phyloP scores from a whole-genome alignment of 352 stramenopile species.

The Phytopythium mirpurense region DNA sequence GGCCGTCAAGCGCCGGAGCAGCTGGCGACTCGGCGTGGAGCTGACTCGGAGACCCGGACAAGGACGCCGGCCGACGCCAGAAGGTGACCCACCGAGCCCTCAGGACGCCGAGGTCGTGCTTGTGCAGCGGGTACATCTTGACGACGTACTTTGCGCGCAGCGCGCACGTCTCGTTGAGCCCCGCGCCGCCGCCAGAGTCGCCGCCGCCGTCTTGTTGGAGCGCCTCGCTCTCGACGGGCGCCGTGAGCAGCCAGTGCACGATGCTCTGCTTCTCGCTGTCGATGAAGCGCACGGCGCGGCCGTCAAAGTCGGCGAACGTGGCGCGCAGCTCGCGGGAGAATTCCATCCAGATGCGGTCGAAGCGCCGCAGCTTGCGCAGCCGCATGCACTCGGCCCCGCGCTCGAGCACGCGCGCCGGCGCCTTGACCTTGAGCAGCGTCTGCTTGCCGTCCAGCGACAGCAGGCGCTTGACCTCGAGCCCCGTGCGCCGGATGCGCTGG shows the following conservation, averaged over 20 bases:
- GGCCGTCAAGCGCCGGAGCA: not conserved
- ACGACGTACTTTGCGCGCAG: slow-evolving; percentile 64
- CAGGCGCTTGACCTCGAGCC: slow-evolving; percentile 66
- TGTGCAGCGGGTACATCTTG: slow-evolving; percentile 88
- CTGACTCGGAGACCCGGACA: not conserved
- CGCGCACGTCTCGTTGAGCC: slow-evolving; percentile 65
- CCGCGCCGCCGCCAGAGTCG: slow-evolving; percentile 34
- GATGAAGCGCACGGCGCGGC: slow-evolving; percentile 50
- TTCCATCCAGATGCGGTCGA: slow-evolving; percentile 79
- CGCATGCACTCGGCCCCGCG: slow-evolving; percentile 56
- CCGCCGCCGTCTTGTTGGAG: not conserved
- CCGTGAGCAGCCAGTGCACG: slow-evolving; percentile 59
- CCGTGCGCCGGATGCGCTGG: slow-evolving; percentile 48
- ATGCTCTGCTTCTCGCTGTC: slow-evolving; percentile 83
- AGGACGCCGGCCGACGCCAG: slow-evolving; percentile 36
- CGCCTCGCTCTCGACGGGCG: slow-evolving; percentile 17
- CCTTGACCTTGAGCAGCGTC: slow-evolving; percentile 73
- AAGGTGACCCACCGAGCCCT: slow-evolving; percentile 77
- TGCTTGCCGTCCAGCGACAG: slow-evolving; percentile 71
- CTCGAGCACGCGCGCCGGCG: slow-evolving; percentile 59
- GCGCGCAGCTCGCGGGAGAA: slow-evolving; percentile 61
- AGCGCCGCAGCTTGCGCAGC: slow-evolving; percentile 56
- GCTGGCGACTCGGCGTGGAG: not conserved
- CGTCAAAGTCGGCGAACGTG: slow-evolving; percentile 67
- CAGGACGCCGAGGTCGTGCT: slow-evolving; percentile 60